phyloP scores from a whole-genome alignment of 73 alveolate genomes.

The Tetrahymena thermophila region DNA sequence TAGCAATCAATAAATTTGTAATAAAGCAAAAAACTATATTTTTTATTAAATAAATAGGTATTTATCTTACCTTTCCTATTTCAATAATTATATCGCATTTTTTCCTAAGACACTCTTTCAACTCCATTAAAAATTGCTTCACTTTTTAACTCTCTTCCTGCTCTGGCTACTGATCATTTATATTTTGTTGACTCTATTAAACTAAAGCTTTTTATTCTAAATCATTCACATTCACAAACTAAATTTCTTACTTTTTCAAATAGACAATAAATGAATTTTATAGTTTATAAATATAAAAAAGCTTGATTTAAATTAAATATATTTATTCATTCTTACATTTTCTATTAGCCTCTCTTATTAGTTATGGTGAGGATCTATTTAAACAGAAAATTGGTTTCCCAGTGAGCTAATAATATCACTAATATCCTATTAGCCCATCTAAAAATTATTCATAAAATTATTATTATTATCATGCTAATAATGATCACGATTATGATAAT shows the following conservation, averaged over 20 bases:
- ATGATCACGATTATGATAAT: neutral
- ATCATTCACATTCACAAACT: neutral
- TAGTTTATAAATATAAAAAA: no score
- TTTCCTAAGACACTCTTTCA: neutral
- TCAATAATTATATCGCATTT: neutral
- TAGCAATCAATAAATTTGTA: neutral
- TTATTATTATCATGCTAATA: neutral
- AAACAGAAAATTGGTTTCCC: neutral
- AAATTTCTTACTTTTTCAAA: neutral
- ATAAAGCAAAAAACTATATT: neutral
- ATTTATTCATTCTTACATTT: neutral
- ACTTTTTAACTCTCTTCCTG: neutral
- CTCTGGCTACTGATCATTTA: neutral
- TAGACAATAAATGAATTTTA: neutral
- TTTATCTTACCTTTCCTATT: neutral
- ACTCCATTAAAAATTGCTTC: neutral
- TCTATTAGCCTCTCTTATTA: neutral
- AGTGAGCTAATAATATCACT: neutral
- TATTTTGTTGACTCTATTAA: neutral
- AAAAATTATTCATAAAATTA: neutral
- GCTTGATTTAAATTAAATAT: no score
- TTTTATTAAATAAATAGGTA: neutral
- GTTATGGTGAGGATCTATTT: neutral
- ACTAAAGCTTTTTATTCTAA: neutral
- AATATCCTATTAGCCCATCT: neutral